Evolutionary conservation across 208 protist genomes (phyloP).

Genomic region (Vickermania ingenoplastis): DNA sequence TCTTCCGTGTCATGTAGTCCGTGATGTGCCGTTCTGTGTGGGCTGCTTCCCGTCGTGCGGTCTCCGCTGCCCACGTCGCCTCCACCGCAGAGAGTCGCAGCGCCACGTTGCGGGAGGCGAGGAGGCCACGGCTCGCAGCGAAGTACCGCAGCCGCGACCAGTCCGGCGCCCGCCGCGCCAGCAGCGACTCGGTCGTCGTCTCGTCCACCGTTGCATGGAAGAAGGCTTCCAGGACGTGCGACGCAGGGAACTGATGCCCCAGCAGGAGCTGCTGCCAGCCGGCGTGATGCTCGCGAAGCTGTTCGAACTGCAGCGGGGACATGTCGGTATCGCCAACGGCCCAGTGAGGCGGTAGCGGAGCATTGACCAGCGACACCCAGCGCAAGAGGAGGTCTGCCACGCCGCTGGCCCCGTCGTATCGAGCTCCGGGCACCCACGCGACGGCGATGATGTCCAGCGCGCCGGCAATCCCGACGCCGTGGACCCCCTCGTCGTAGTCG

Average conservation of each 20-base stretch:
- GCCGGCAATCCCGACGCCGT: slow-evolving; percentile 73
- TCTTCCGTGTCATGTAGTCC: not conserved
- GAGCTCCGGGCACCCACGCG: slow-evolving; percentile 23
- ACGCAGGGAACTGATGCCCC: slow-evolving; percentile 29
- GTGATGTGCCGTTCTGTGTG: not conserved
- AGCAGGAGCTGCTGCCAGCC: slow-evolving; percentile 38
- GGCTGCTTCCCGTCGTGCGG: not conserved
- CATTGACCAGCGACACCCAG: not conserved
- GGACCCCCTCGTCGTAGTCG: slow-evolving; percentile 91
- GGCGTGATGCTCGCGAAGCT: slow-evolving; percentile 11
- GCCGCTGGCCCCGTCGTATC: not conserved
- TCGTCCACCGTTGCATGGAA: slow-evolving; percentile 46
- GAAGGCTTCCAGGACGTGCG: slow-evolving; percentile 37
- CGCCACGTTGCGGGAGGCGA: slow-evolving; percentile 32
- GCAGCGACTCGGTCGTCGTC: slow-evolving; percentile 26
- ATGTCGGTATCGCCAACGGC: slow-evolving; percentile 28
- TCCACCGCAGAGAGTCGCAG: slow-evolving; percentile 53
- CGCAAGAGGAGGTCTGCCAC: not conserved
- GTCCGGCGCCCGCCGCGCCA: slow-evolving; percentile 21
- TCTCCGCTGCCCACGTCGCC: slow-evolving; percentile 15
- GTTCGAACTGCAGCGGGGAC: slow-evolving; percentile 31
- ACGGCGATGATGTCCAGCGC: slow-evolving; percentile 46
- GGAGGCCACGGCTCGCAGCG: slow-evolving; percentile 36
- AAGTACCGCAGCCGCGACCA: slow-evolving; percentile 55
- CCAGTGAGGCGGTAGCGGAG: slow-evolving; percentile 8